Evolutionary conservation across 331 rosid species (phyloP), one percentile per base, ranked within the genome.

Genomic region (Quercus phellos): DNA sequence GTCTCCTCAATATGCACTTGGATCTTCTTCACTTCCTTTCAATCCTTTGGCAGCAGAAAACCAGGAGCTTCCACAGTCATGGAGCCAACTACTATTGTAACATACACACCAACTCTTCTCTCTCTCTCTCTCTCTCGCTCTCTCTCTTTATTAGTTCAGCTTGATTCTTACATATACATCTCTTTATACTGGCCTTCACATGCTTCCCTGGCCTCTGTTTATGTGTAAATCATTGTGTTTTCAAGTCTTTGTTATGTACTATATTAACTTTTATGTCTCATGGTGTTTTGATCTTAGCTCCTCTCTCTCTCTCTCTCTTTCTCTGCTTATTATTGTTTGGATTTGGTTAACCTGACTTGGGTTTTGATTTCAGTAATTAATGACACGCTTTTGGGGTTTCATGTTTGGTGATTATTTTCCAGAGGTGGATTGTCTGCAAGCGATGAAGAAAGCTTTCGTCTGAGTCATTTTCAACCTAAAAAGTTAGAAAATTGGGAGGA

Each of bases 51-150:
- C 82, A 32, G 89, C 82, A 32, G 90, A 78, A 67, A 79, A 84
- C 76, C 88, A 77, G 58, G 85, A 85, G n/a, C 87, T 88, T 55
- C 85, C 90, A 75, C 91, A 86, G 21, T 85, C 97, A 54, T 91
- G 92, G 92, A 91, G 89, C 86, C 97, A 91, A 77, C 85, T 93
- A 10, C 92, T 91, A 70, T 74, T 89, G 98, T 93, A 85, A 81
- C 53, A 46, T 46, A 46, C 53, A 46, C 53, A 19, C 58, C 26
- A 32, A 34, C 73, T 60, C 69, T 46, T 70, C 84, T 61, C 76
- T 76, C 70, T 34, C 64, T 32, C 59, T 43, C 13, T 18, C 27
- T 42, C 11, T 24, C 27, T 42, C 30, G 24, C 24, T 66, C 30
- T 67, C 11, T 77, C 13, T 26, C 19, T 42, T n/a, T 51, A 9